Evolutionary conservation across 768 basidiomycete species (phyloP).

Genomic region (Jaapia argillacea): DNA sequence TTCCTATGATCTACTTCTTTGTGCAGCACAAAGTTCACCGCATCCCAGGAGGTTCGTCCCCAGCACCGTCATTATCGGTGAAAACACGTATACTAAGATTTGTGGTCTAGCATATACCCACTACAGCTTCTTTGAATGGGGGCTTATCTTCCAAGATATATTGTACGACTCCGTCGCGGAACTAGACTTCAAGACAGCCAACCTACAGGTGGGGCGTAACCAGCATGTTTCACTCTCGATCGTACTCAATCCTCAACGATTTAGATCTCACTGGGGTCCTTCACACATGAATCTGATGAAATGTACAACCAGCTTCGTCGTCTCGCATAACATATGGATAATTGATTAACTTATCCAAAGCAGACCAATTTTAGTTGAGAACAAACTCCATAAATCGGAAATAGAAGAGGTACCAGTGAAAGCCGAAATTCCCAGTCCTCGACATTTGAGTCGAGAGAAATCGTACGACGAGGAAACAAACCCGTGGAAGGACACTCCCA

Average conservation of each 20-base stretch:
- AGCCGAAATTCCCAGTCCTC: neutral
- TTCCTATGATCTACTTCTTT: conserved; percentile 77
- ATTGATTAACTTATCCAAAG: no score
- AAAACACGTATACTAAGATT: conserved; percentile 3
- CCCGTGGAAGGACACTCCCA: no score
- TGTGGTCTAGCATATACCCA: conserved; percentile 62
- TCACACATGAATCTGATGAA: conserved; percentile 14
- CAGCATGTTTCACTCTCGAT: no score
- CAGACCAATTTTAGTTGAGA: no score
- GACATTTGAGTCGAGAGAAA: no score
- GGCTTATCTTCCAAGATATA: conserved; percentile 64
- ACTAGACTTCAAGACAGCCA: conserved; percentile 44
- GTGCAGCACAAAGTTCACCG: conserved; percentile 75
- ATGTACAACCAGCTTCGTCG: conserved; percentile 38
- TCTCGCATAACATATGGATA: conserved; percentile 23
- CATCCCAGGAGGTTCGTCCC: conserved; percentile 60
- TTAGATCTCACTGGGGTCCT: neutral
- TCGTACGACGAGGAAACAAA: no score
- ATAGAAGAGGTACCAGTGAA: conserved; percentile 3
- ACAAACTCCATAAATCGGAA: no score
- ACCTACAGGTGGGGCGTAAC: conserved; percentile 38
- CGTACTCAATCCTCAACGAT: neutral
- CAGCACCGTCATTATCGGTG: neutral
- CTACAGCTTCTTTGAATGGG: conserved; percentile 88
- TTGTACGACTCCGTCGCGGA: conserved; percentile 60